phyloP scores from a whole-genome alignment of 257 asterid species.

The Lithospermum erythrorhizon region DNA sequence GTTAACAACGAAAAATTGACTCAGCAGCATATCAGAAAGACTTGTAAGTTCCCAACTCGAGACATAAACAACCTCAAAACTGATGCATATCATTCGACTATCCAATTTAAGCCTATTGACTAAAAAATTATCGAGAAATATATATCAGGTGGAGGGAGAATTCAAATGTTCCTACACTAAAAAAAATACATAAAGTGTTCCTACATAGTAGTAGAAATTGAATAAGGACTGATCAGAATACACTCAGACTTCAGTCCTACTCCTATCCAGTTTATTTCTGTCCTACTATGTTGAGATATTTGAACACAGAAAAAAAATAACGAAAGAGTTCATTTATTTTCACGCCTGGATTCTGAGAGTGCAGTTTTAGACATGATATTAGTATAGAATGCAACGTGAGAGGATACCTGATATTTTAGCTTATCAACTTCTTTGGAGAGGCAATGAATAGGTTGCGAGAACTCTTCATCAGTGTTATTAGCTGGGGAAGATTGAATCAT shows the following conservation, averaged over 20 bases:
- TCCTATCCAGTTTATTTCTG: no score
- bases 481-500: conserved; percentile 8
- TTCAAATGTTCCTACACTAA: no score
- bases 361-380: no score
- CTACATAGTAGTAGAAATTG: no score
- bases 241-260: no score
- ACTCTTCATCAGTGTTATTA: conserved; percentile 10
- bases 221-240: no score
- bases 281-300: no score
- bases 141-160: no score
- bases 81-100: not conserved
- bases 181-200: no score
- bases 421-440: conserved; percentile 24
- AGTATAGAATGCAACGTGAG: not conserved
- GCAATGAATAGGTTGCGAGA: conserved; percentile 15
- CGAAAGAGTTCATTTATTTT: no score
- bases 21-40: not conserved
- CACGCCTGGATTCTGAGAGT: no score
- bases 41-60: not conserved
- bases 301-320: no score
- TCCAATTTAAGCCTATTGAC: not conserved
- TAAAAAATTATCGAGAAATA: not conserved
- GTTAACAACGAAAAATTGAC: not conserved
- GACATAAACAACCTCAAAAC: not conserved
- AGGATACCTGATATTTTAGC: conserved; percentile 30